These are phyloP conservation scores for Rosa hybrid DNA, from an alignment of 331 rosid genomes.

Conservation along the genomic window DNA sequence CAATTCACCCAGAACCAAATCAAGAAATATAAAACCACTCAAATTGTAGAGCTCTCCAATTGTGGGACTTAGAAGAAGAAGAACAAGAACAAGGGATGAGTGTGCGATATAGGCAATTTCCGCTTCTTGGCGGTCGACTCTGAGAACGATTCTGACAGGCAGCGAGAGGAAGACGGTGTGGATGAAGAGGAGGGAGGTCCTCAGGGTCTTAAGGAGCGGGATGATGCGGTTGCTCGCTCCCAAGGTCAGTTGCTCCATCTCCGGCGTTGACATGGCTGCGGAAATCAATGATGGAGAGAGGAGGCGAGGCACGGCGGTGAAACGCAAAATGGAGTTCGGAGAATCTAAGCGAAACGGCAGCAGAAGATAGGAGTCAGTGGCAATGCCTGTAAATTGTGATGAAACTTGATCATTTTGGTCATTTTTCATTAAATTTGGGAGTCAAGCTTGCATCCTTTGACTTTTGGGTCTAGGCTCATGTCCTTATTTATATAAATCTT, in stretches of 20 bases:
- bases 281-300: neutral
- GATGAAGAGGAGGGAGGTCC: conserved; percentile 56
- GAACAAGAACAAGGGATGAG: no score
- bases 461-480: no score
- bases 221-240: conserved; percentile 98
- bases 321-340: neutral
- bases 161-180: conserved; percentile 65
- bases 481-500: no score
- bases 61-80: no score
- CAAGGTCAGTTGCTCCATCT: conserved; percentile 89
- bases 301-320: neutral
- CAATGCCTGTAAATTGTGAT: no score
- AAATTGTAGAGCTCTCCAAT: neutral
- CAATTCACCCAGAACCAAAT: no score
- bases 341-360: neutral
- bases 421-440: no score
- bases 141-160: neutral
- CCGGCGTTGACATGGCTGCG: conserved; percentile 56
- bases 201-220: conserved; percentile 66
- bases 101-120: no score
- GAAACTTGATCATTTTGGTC: no score
- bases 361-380: no score
- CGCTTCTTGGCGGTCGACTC: no score
- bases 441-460: no score
- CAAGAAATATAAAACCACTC: neutral